Evolutionary conservation across 306 rosid species (phyloP).

Genomic region (Fagus sylvatica): DNA sequence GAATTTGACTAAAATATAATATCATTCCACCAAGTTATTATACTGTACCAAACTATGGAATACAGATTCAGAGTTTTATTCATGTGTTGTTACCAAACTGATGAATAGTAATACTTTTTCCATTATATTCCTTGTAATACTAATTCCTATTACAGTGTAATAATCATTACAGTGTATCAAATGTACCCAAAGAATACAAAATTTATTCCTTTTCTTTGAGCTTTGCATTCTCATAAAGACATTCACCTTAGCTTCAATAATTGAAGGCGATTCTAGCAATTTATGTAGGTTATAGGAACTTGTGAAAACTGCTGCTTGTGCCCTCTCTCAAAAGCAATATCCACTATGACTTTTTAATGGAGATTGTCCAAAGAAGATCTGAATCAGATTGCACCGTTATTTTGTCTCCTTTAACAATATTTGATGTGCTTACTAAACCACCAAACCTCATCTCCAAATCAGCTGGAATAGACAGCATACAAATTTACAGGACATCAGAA

Average conservation of each 20-base stretch:
- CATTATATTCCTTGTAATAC: no score
- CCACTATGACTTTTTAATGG: constrained; percentile 53
- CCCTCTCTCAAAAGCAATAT: constrained; percentile 22
- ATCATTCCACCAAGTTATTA: no score
- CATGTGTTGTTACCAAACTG: no score
- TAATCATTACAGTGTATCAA: no score
- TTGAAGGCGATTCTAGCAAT: neutral
- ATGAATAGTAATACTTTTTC: no score
- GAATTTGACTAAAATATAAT: no score
- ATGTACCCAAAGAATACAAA: neutral
- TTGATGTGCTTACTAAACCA: constrained; percentile 86
- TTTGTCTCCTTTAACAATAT: constrained; percentile 63
- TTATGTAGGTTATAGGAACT: constrained; percentile 2
- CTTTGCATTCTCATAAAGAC: neutral
- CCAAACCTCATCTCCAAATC: constrained; percentile 80
- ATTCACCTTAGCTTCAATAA: constrained; percentile 9
- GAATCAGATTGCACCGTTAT: constrained; percentile 81
- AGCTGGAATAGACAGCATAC: constrained; percentile 48
- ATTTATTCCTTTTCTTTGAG: no score
- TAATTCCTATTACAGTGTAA: no score
- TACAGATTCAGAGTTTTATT: no score
- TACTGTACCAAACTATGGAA: no score
- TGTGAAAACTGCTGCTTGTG: constrained; percentile 5
- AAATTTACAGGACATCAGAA: constrained; percentile 19
- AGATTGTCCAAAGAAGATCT: constrained; percentile 95